Percentiles rank a stretch among this genome's conserved stretches.
These are phyloP conservation scores for Neoboletus magnificus DNA, from an alignment of 768 basidiomycete species.

Conservation along the genomic window DNA sequence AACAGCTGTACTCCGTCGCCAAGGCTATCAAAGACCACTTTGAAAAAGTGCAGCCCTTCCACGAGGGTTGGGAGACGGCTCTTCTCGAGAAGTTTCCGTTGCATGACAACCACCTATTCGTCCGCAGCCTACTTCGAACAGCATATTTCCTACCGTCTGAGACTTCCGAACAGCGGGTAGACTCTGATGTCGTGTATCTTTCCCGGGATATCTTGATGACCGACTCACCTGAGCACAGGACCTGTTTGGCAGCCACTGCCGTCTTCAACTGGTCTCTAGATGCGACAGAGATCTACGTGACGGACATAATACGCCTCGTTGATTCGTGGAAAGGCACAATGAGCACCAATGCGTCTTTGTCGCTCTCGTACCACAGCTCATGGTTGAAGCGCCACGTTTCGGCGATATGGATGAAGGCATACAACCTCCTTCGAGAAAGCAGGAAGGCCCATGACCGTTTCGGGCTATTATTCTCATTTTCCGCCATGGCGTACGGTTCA, in stretches of 20 bases:
- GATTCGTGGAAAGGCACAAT: not conserved
- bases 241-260: not conserved
- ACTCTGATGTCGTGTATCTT: slow-evolving; percentile 6
- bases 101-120: slow-evolving; percentile 5
- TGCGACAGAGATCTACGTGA: not conserved
- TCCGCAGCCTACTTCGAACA: slow-evolving; percentile 11
- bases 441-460: not conserved
- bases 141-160: slow-evolving; percentile 9
- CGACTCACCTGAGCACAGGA: slow-evolving; percentile 1
- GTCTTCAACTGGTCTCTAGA: slow-evolving; percentile 3
- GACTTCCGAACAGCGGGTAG: not conserved
- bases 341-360: not conserved
- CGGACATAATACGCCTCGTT: not conserved
- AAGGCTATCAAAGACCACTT: slow-evolving; percentile 28
- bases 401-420: slow-evolving; percentile 25
- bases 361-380: slow-evolving; percentile 16
- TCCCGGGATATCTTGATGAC: slow-evolving; percentile 2
- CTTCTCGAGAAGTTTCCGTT: not conserved
- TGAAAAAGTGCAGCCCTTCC: slow-evolving; percentile 7
- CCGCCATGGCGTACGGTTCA: slow-evolving; percentile 28
- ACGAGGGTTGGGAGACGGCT: not conserved
- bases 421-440: slow-evolving; percentile 19
- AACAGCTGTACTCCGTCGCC: slow-evolving; percentile 20
- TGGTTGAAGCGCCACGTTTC: slow-evolving; percentile 25
- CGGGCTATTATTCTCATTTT: slow-evolving; percentile 28